Percentiles rank a stretch among this genome's conserved stretches.
These are phyloP conservation scores for Podospora conica DNA, from an alignment of 495 filamentous ascomycete genomes.

Conservation along the genomic window DNA sequence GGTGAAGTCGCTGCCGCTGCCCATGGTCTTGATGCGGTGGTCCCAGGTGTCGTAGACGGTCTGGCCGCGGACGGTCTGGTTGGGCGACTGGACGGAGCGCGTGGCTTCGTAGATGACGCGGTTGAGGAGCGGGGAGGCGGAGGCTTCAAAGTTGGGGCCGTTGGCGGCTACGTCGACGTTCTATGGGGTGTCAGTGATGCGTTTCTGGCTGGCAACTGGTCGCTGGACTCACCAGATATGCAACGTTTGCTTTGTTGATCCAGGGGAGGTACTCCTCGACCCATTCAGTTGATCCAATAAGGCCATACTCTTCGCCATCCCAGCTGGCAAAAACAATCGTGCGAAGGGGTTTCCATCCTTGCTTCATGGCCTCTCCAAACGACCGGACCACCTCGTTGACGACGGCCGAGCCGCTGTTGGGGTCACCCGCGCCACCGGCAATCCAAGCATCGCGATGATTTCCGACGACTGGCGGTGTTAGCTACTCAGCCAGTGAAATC, in stretches of 20 bases:
- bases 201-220: neutral
- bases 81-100: conserved; percentile 67
- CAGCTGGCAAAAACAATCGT: conserved; percentile 92
- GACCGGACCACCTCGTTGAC: conserved; percentile 80
- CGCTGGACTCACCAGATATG: conserved; percentile 58
- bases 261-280: conserved; percentile 91
- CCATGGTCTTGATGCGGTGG: conserved; percentile 58
- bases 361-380: conserved; percentile 68
- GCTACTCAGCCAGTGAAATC: neutral
- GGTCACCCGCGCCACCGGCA: conserved; percentile 79
- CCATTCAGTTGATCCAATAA: conserved; percentile 90
- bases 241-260: conserved; percentile 68
- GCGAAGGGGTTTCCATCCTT: conserved; percentile 84
- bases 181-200: neutral
- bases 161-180: conserved; percentile 80
- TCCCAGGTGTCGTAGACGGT: conserved; percentile 74
- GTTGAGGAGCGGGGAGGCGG: conserved; percentile 75
- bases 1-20: conserved; percentile 80
- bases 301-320: conserved; percentile 92
- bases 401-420: conserved; percentile 84
- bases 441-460: conserved; percentile 97
- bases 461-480: conserved; percentile 54
- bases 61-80: conserved; percentile 71
- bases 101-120: conserved; percentile 66
- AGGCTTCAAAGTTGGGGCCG: conserved; percentile 63